Conservation (phyloP, 208 protist species). For the Trichomonas tenax region DNA sequence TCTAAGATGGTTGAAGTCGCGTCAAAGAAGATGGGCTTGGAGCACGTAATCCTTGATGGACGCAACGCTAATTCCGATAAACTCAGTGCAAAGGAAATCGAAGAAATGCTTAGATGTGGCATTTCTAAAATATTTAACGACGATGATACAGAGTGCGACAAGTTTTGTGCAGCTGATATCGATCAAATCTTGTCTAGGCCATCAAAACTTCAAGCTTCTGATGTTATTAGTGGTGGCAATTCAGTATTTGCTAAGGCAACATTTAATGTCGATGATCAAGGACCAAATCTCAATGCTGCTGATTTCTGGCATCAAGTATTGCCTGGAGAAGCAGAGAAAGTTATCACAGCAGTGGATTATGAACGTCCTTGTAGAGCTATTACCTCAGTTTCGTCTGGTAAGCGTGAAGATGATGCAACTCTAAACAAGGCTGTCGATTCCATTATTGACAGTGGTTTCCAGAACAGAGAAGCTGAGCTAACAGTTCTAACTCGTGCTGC, state of each 20-base stretch:
- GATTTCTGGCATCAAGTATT: not conserved
- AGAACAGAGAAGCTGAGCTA: not conserved
- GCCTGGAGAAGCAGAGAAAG: not conserved
- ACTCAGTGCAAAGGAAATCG: conserved; percentile 16
- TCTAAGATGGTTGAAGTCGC: conserved; percentile 66
- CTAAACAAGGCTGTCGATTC: not conserved
- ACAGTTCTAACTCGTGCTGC: not conserved
- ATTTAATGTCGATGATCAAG: not conserved
- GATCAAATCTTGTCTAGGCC: conserved; percentile 8
- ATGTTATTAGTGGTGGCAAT: not conserved
- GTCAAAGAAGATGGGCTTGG: conserved; percentile 64
- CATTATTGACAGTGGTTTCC: not conserved
- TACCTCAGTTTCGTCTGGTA: not conserved
- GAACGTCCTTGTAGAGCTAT: not conserved
- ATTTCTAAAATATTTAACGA: conserved; percentile 25
- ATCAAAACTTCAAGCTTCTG: not conserved
- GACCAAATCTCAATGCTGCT: not conserved
- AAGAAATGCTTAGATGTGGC: conserved; percentile 23
- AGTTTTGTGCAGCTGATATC: conserved; percentile 12
- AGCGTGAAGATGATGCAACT: not conserved
- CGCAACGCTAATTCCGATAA: not conserved
- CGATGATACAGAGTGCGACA: not conserved
- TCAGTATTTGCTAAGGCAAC: not conserved
- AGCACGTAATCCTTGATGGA: conserved; percentile 49
- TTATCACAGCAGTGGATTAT: not conserved